Base-by-base conservation (phyloP, 2,329 filamentous ascomycete species). In the Colletotrichum magnum region DNA sequence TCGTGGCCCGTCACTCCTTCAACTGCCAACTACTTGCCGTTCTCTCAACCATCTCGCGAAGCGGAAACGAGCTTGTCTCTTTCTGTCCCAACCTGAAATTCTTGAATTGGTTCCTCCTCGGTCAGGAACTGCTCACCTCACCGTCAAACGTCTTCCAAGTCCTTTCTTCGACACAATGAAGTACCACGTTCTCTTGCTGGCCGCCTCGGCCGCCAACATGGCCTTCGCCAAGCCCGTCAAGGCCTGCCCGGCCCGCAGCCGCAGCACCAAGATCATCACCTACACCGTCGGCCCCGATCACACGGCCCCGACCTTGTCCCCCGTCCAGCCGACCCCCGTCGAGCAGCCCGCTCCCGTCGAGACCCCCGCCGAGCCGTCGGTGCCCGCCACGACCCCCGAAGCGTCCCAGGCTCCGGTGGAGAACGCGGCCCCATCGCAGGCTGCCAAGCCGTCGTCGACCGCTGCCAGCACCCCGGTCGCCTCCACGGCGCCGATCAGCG, bases 131-230 rank as follows among this genome's bases (percentile, higher is more conserved):
- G 10, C 32, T 48, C 41, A 32, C 12, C 51, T n/a, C 26, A 45
- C 45, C 18, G 32, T 28, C 47, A 24, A 24, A 21, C n/a, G n/a
- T 24, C 18, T 26, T 54, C 54, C 48, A 68, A 58, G 43, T 59
- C 54, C 43, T 36, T 5, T 21, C 62, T 64, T 65, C 57, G 56
- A 65, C 70, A 71, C 59, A 53, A 72, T 72, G 70, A 72, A 64
- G 64, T 64, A 69, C 26, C 64, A 68, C n/a, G 52, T 64, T 62
- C 61, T 72, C 21, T 58, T 72, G 24, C 58, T 72, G 63, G 70
- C 61, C 56, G 68, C 64, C 57, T 52, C 70, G 64, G 68, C 68
- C 24, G 60, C 64, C 39, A 57, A 70, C 57, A 57, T 68, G 54
- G 68, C 53, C 57, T 50, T 72, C 26, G 70, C 68, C 70, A 64